These are phyloP conservation scores for Candida patagonica DNA, from an alignment of 805 yeast species.

Conservation along the genomic window DNA sequence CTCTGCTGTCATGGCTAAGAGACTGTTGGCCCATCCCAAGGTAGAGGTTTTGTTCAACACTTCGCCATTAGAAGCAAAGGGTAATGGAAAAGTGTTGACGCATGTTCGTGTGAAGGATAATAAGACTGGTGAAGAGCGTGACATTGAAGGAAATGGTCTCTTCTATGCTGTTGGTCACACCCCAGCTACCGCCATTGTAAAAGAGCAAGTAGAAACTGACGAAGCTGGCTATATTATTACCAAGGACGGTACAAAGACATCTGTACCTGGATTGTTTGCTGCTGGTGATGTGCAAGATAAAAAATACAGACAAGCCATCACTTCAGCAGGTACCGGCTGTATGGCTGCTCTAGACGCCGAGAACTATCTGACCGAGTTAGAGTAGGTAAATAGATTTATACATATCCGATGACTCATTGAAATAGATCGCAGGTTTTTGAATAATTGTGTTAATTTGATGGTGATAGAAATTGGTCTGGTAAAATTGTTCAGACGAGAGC, in stretches of 20 bases:
- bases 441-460: too few species aligned
- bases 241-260: slow-evolving; percentile 84
- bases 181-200: slow-evolving; percentile 84
- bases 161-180: slow-evolving; percentile 97
- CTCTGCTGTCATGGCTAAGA: slow-evolving; percentile 92
- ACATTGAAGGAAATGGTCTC: slow-evolving; percentile 76
- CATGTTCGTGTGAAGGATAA: slow-evolving; percentile 59
- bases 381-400: too few species aligned
- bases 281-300: slow-evolving; percentile 99
- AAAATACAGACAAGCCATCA: slow-evolving; percentile 95
- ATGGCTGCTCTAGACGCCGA: slow-evolving; percentile 98
- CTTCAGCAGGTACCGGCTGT: slow-evolving; percentile 99
- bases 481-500: too few species aligned
- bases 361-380: slow-evolving; percentile 57
- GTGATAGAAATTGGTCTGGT: too few species aligned
- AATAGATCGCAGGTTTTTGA: too few species aligned
- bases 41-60: slow-evolving; percentile 85
- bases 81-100: slow-evolving; percentile 78
- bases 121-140: slow-evolving; percentile 57
- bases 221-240: slow-evolving; percentile 85
- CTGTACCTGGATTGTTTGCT: slow-evolving; percentile 87
- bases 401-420: too few species aligned
- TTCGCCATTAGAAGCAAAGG: slow-evolving; percentile 79
- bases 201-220: slow-evolving; percentile 72
- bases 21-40: slow-evolving; percentile 76